Evolutionary conservation across 176 grass and related monocot genomes (phyloP), one percentile per base, ranked within the genome.

Genomic region (Oryza longistaminata): DNA sequence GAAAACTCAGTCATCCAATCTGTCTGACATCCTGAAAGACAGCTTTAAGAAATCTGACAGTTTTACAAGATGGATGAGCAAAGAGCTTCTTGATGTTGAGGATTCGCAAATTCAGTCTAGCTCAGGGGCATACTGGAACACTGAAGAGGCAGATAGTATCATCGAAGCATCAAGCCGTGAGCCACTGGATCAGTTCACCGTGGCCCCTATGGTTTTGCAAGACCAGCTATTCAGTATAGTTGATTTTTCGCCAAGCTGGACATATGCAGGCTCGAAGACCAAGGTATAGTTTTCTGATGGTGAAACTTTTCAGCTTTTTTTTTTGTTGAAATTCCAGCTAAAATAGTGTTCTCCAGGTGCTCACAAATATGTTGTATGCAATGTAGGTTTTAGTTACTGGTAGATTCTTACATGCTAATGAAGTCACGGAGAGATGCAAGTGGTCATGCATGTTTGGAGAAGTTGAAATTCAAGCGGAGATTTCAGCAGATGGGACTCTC

Each of bases 391-490:
- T 97, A 81, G 79, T 93, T 64, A 73, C 68, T 44, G 92, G 92
- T 68, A 89, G 9, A 70, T 90, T 97, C 71, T 27, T 97, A 73
- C 94, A 88, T 70, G 34, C 82, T 12, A 77, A n/a, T 71, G 67
- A 85, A 66, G 87, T 86, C 9, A 78, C 75, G 0, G 79, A 83
- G 62, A 90, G 62, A 86, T 85, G 48, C 84, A 93, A 91, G 79
- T 97, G 90, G 95, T 94, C 87, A 88, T 97, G 95, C 85, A 97
- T 97, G 95, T 94, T 97, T 90, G 95, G 95, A 78, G 95, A 94
- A 90, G 77, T 90, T 81, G 90, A 97, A 92, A 82, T 94, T 78
- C 43, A 92, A 71, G 92, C 86, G 52, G 87, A 97, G 53, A 64
- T 97, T 68, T 93, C 87, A 88, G 71, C 82, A 34, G 70, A 88